Percentiles rank a stretch among this genome's conserved stretches.
Conservation (phyloP, 176 grass and related monocot species). For the Pontederia crassipes region DNA sequence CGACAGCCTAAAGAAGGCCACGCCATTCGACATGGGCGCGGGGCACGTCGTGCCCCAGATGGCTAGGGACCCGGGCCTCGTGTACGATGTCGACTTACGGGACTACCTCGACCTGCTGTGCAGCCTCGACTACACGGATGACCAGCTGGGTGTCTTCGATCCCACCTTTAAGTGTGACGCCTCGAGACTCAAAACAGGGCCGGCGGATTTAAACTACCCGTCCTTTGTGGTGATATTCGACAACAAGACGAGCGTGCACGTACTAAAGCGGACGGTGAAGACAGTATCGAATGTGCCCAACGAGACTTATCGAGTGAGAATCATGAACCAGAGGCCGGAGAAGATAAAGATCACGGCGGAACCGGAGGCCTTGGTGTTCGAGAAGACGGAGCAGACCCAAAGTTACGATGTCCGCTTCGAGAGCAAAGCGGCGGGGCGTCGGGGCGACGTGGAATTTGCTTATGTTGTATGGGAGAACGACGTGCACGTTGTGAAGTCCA, state of each 20-base stretch:
- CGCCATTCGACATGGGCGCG: no score
- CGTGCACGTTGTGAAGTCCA: conserved; percentile 37
- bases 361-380: conserved; percentile 30
- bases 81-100: neutral
- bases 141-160: conserved; percentile 18
- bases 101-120: no score
- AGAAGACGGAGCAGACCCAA: conserved; percentile 7
- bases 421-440: neutral
- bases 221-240: conserved; percentile 33
- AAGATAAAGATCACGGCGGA: conserved; percentile 28
- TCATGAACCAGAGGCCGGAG: conserved; percentile 20
- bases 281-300: conserved; percentile 24
- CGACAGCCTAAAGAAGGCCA: no score
- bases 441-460: neutral
- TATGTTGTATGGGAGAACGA: conserved; percentile 41
- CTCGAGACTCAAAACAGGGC: conserved; percentile 7
- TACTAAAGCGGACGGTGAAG: conserved; percentile 17
- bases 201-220: conserved; percentile 37
- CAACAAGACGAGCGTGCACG: neutral
- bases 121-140: conserved; percentile 29
- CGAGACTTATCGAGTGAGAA: conserved; percentile 23
- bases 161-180: neutral
- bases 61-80: neutral
- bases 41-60: no score
- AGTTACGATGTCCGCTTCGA: conserved; percentile 43